Evolutionary conservation across 495 filamentous ascomycete species (phyloP), one percentile per base, ranked within the genome.

Genomic region (Penicillium desertorum): DNA sequence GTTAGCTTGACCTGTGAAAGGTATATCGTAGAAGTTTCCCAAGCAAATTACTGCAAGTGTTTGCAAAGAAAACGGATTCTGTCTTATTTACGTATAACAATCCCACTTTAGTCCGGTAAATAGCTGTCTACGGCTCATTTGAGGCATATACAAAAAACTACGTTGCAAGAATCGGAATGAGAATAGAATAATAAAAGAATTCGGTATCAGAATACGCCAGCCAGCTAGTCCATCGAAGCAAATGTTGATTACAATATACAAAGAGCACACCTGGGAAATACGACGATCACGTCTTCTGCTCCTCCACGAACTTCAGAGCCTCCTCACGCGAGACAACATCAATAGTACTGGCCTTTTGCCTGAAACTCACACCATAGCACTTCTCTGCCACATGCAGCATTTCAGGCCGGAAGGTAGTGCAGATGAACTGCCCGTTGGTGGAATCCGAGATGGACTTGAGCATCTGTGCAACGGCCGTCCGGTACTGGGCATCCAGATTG

Each of bases 331-430:
- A 86, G 34, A 96, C 92, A 34, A 91, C 90, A 70, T 95, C 90
- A 58, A 98, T 92, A 17, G 86, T 88, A 72, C 88, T 92, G 57
- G 90, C 94, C 82, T 97, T 97, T 65, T 93, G 91, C 50, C 85
- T 82, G 76, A 97, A 98, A 52, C 88, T 86, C 25, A 99, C 94
- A 48, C 95, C 95, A 67, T 99, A 99, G 75, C 92, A 96, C 76
- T 97, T 95, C 75, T 97, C 91, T 19, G 95, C 95, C 36, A 98
- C 91, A 49, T 86, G 83, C 57, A 99, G 79, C 81, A 99, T 96
- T 75, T 99, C 94, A 17, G 95, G 95, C 32, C 94, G 83, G 85
- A 99, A 99, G 5, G 94, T 99, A 4, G 94, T 99, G 78, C 88
- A 90, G 70, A 92, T 92, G 67, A 92, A 91, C 62, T 92, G 88